These are phyloP conservation scores for rapeseed (Brassica napus) DNA, from an alignment of 345 rosid species.

Conservation along the genomic window Da-Ae NC_063447.1:44855001-44855500, in stretches of 20 bases:
- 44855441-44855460: constrained; percentile 46
- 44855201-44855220: constrained; percentile 57
- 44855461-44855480: constrained; percentile 43
- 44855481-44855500: constrained; percentile 58
- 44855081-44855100: constrained; percentile 72
- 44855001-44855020: constrained; percentile 80
- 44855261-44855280: constrained; percentile 59
- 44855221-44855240: constrained; percentile 72
- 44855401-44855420: constrained; percentile 74
- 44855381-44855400: constrained; percentile 59
- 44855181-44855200: constrained; percentile 75
- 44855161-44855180: constrained; percentile 73
- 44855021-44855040: constrained; percentile 65
- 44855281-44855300: constrained; percentile 59
- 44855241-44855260: constrained; percentile 55
- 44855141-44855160: constrained; percentile 57
- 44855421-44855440: constrained; percentile 67
- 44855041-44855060: constrained; percentile 80
- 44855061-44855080: constrained; percentile 77
- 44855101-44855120: constrained; percentile 83
- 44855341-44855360: constrained; percentile 50
- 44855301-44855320: constrained; percentile 70
- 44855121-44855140: constrained; percentile 73
- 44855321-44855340: constrained; percentile 71
- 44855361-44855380: constrained; percentile 52